Percentiles rank a stretch among this genome's conserved stretches.
Conservation (phyloP, 2,329 filamentous ascomycete genomes). For the Pseudopyricularia cyperi region DNA sequence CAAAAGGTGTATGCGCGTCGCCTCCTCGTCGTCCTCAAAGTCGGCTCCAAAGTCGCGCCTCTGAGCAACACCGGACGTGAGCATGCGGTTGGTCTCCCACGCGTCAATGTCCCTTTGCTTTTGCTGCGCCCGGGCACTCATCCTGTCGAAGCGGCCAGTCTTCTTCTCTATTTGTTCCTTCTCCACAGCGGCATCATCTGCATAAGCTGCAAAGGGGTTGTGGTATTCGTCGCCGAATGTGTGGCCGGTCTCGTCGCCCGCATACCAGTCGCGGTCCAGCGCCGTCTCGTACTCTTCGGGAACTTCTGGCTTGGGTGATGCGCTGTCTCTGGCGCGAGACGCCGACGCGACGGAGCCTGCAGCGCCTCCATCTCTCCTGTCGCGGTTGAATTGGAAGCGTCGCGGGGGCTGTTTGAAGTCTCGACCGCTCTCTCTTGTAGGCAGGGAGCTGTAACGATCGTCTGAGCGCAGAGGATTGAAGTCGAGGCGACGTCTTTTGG, state of each 20-base stretch:
- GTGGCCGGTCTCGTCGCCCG: conserved; percentile 69
- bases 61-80: conserved; percentile 91
- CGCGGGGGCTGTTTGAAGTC: not conserved
- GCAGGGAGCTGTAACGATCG: conserved; percentile 42
- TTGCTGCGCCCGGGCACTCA: conserved; percentile 65
- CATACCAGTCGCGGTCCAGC: conserved; percentile 87
- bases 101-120: conserved; percentile 92
- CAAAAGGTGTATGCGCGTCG: conserved; percentile 75
- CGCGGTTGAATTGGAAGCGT: conserved; percentile 10
- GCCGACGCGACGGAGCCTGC: conserved; percentile 6
- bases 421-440: conserved; percentile 8
- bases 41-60: conserved; percentile 67
- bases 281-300: conserved; percentile 58
- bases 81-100: conserved; percentile 98
- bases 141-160: conserved; percentile 48
- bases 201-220: conserved; percentile 75
- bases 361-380: conserved; percentile 11
- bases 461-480: conserved; percentile 37
- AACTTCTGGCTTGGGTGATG: conserved; percentile 39
- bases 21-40: conserved; percentile 84
- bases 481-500: conserved; percentile 51
- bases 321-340: conserved; percentile 6
- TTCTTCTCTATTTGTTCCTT: conserved; percentile 70
- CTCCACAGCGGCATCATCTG: conserved; percentile 58
- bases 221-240: conserved; percentile 86